These are phyloP conservation scores for Macrophomina phaseolina DNA, from an alignment of 2,329 filamentous ascomycete species.

Conservation along the genomic window DNA sequence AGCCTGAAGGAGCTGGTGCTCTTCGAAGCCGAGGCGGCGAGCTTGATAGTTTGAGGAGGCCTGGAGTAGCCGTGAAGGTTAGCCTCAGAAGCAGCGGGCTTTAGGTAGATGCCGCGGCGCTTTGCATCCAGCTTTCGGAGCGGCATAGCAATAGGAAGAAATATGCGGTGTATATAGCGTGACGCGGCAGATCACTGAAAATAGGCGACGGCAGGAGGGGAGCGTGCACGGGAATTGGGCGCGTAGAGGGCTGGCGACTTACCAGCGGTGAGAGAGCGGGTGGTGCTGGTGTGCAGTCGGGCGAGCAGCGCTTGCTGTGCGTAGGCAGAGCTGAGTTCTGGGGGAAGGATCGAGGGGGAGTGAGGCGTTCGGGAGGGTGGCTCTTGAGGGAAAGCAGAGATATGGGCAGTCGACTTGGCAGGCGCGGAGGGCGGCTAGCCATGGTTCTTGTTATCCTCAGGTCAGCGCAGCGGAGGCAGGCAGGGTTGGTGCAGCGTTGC, in stretches of 20 bases:
- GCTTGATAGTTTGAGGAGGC: slow-evolving; percentile 23
- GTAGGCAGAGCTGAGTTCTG: neutral
- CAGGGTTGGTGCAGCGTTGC: slow-evolving; percentile 14
- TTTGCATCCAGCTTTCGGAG: slow-evolving; percentile 11
- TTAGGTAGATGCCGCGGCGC: slow-evolving; percentile 7
- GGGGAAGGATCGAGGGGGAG: slow-evolving; percentile 1
- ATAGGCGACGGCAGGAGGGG: neutral
- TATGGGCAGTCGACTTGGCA: neutral
- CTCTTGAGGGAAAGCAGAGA: neutral
- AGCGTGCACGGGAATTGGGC: slow-evolving; percentile 1
- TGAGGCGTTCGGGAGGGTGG: neutral
- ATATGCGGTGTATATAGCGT: neutral
- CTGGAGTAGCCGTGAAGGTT: slow-evolving; percentile 15
- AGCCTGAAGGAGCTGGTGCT: slow-evolving; percentile 10
- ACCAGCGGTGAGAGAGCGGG: slow-evolving; percentile 4
- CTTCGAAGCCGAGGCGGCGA: neutral
- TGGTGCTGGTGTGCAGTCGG: neutral
- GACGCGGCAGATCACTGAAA: slow-evolving; percentile 6
- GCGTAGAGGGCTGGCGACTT: neutral
- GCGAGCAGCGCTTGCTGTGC: slow-evolving; percentile 6
- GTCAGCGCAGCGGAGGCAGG: neutral
- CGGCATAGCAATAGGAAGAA: slow-evolving; percentile 16
- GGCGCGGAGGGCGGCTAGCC: slow-evolving; percentile 12
- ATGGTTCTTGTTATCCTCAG: slow-evolving; percentile 19
- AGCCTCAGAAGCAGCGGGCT: slow-evolving; percentile 24